Base-by-base conservation (phyloP, 345 rosid species). In the Aquilaria yunnanensis region DNA sequence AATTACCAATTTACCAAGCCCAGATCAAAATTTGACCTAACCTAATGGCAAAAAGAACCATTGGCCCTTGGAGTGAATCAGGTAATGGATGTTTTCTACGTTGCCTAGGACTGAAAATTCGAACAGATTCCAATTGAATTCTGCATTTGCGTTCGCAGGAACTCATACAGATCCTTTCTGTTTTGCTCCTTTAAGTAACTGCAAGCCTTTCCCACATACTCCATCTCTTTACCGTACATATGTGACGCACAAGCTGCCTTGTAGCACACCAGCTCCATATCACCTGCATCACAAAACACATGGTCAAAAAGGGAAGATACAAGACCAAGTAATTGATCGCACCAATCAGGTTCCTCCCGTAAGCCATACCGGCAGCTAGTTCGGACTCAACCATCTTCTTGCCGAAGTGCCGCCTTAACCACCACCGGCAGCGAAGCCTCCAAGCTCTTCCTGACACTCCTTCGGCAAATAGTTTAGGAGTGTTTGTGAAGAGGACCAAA, bases 171-270 rank as follows among this genome's bases (percentile, higher is more conserved):
- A 46, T 80, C 82, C 68, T 46, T 61, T 16, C 60, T 43, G 51
- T 72, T 70, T 62, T 53, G 69, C 48, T 69, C 62, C 64, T 74
- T 54, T 16, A 92, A 57, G 58, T 13, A 54, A 63, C 23, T 14
- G 63, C 47, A 67, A 2, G 68, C 86, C 69, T 61, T 67, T 49
- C 64, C 66, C 49, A 82, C 86, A 58, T 88, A 93, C 23, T 77
- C 69, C 14, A 61, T 78, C 33, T 76, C 77, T 65, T 62, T 63
- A 32, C 92, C 94, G 30, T 83, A 88, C 78, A 90, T 63, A 69
- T 88, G 89, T 11, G 82, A 70, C 1, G 88, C 92, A 55, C 87
- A 83, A 2, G 92, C 94, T 3, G 94, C 96, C 77, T 93, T 90
- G 72, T 78, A 84, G 9, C 81, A 67, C 60, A 85, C 60, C 54